Conservation (phyloP, 106 monocot genomes). For the Cymbidium sinense region DNA sequence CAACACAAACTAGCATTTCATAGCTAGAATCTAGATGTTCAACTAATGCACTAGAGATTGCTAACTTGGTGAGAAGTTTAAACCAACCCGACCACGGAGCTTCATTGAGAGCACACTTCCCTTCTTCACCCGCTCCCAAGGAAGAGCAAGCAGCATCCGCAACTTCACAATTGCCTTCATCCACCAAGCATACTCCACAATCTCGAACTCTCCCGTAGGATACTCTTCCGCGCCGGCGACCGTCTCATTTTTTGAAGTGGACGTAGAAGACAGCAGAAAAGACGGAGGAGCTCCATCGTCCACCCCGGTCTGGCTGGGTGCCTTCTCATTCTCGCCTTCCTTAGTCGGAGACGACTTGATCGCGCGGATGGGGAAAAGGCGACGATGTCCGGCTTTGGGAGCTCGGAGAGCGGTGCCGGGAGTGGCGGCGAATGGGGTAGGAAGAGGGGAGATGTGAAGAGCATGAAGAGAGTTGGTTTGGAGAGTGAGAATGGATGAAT, state of each 20-base stretch:
- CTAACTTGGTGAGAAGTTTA: background rate
- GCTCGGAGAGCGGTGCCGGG: background rate
- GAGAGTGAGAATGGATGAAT: background rate
- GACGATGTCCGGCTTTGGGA: background rate
- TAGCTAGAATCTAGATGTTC: no score
- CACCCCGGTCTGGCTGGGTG: slow-evolving; percentile 1
- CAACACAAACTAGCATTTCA: no score
- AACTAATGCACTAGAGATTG: no score
- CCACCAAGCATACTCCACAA: slow-evolving; percentile 64
- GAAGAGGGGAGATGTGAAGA: background rate
- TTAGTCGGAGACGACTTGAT: slow-evolving; percentile 22
- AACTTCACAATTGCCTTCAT: slow-evolving; percentile 52
- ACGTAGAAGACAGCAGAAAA: slow-evolving; percentile 7
- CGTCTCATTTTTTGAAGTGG: background rate
- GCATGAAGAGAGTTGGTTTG: slow-evolving; percentile 1
- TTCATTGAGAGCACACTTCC: slow-evolving; percentile 89
- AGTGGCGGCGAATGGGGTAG: background rate
- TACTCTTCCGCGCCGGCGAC: slow-evolving; percentile 25
- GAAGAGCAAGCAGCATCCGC: slow-evolving; percentile 71
- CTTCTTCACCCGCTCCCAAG: slow-evolving; percentile 89
- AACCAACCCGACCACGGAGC: slow-evolving; percentile 65
- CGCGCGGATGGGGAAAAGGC: slow-evolving; percentile 15
- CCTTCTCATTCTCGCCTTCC: slow-evolving; percentile 17
- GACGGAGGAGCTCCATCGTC: slow-evolving; percentile 18
- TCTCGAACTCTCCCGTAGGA: slow-evolving; percentile 70